Evolutionary conservation across 257 asterid genomes (phyloP).

Genomic region (Primulina huaijiensis): DNA sequence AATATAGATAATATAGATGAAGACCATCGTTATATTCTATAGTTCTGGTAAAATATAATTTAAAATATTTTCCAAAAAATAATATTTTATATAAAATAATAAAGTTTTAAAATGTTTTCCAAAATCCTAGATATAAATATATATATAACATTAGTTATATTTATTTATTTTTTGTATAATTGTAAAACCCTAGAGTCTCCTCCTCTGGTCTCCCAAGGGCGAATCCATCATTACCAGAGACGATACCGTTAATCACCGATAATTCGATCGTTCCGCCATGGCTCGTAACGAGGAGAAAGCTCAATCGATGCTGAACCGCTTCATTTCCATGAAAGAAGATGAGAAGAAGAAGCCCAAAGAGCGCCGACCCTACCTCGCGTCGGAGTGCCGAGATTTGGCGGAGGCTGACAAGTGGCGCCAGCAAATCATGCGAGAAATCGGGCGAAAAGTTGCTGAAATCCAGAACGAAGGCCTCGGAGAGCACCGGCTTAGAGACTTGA

Average conservation of each 20-base stretch:
- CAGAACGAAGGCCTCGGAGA: slow-evolving; percentile 96
- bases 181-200: neutral
- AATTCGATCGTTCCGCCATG: slow-evolving; percentile 50
- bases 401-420: slow-evolving; percentile 99
- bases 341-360: slow-evolving; percentile 89
- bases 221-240: neutral
- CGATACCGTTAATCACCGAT: slow-evolving; percentile 17
- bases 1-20: no score
- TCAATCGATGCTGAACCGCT: slow-evolving; percentile 89
- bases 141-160: no score
- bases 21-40: no score
- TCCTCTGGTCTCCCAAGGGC: neutral
- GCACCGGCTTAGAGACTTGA: slow-evolving; percentile 82
- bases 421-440: slow-evolving; percentile 93
- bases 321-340: slow-evolving; percentile 81
- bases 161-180: no score
- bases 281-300: slow-evolving; percentile 99
- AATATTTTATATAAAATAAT: no score
- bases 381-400: slow-evolving; percentile 93
- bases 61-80: no score
- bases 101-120: no score
- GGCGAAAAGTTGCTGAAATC: slow-evolving; percentile 84
- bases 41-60: no score
- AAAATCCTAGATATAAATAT: no score
- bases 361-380: slow-evolving; percentile 92